These are phyloP conservation scores for Fomes fomentarius DNA, from an alignment of 1,284 basidiomycete genomes.

Conservation along the genomic window DNA sequence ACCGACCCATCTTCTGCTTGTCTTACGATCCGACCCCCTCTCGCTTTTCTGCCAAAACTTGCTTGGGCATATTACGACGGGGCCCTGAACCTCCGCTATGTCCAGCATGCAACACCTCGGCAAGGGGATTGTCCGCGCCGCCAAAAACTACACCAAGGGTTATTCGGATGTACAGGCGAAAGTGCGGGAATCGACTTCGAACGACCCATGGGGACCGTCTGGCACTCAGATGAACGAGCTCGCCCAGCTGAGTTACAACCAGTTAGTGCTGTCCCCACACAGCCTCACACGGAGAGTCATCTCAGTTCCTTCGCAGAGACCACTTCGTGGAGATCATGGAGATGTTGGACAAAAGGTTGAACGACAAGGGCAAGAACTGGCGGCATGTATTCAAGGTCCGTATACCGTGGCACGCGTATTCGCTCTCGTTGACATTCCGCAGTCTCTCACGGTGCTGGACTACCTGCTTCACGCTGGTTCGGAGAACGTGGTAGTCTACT, in stretches of 20 bases:
- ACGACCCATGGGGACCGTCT: conserved; percentile 98
- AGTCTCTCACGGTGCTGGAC: conserved; percentile 95
- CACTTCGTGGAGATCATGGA: conserved; percentile 99
- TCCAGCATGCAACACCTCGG: conserved; percentile 69
- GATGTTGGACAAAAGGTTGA: conserved; percentile 98
- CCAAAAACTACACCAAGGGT: conserved; percentile 95
- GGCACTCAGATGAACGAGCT: conserved; percentile 99
- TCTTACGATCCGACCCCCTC: neutral
- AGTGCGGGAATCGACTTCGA: conserved; percentile 98
- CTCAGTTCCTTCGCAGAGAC: conserved; percentile 54
- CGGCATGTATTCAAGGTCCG: conserved; percentile 97
- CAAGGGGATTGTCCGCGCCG: conserved; percentile 82
- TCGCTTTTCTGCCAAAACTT: neutral
- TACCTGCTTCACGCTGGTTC: conserved; percentile 97
- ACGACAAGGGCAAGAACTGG: conserved; percentile 99
- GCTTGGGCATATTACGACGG: neutral
- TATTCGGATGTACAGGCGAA: conserved; percentile 96
- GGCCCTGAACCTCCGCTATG: conserved; percentile 22
- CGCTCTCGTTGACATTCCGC: conserved; percentile 4
- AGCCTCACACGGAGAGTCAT: conserved; percentile 2
- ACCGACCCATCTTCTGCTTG: neutral
- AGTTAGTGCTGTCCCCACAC: conserved; percentile 58
- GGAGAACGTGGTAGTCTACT: conserved; percentile 98
- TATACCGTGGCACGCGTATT: neutral
- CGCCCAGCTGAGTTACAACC: conserved; percentile 96